These are phyloP conservation scores for Capsicum baccatum DNA, from an alignment of 257 asterid species.

Conservation along the genomic window DNA sequence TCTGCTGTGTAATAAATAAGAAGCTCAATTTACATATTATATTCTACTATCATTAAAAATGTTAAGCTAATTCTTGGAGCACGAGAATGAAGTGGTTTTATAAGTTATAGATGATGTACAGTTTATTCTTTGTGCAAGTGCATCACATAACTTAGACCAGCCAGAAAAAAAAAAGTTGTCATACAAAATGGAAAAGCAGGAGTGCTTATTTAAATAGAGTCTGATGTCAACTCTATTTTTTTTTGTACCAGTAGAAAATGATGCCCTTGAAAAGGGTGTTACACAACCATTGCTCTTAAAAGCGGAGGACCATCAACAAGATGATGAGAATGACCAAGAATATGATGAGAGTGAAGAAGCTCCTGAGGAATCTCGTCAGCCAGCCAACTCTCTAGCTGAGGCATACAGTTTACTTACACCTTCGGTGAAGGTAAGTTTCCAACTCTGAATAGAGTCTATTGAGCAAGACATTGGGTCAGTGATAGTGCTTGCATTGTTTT, in stretches of 20 bases:
- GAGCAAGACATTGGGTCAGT: background rate
- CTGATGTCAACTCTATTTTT: background rate
- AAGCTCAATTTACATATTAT: background rate
- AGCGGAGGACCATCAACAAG: conserved; percentile 53
- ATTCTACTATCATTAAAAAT: background rate
- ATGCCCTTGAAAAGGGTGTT: conserved; percentile 81
- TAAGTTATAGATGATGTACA: background rate
- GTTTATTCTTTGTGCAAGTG: conserved; percentile 13
- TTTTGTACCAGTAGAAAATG: conserved; percentile 41
- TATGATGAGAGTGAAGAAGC: conserved; percentile 89
- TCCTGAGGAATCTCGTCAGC: conserved; percentile 70
- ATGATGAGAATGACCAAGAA: conserved; percentile 72
- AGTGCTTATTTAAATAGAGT: background rate
- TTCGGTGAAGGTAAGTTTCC: conserved; percentile 78
- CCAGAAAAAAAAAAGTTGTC: background rate
- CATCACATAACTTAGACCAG: conserved; percentile 12
- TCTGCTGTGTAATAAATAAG: background rate
- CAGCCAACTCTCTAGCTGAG: conserved; percentile 79
- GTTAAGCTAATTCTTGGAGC: background rate
- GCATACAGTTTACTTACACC: conserved; percentile 94
- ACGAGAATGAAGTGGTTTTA: background rate
- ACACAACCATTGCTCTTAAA: conserved; percentile 72
- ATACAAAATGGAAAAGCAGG: background rate
- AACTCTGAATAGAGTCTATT: background rate
- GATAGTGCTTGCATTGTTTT: background rate